Percentiles rank a stretch among this genome's conserved stretches.
phyloP scores from a whole-genome alignment of 768 basidiomycete genomes.

The Amanita rubescens region DNA sequence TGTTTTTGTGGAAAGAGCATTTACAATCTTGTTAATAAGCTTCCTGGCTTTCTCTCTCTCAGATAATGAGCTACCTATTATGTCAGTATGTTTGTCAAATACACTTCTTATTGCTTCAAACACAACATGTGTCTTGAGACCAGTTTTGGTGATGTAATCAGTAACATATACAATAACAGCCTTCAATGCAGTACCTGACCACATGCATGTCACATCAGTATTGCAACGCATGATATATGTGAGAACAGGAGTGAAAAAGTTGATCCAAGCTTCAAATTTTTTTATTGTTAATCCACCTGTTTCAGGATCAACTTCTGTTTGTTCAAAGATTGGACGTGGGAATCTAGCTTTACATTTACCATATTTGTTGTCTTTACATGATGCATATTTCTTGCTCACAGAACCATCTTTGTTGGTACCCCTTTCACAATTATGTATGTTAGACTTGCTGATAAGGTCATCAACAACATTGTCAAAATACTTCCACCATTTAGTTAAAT shows the following conservation, averaged over 20 bases:
- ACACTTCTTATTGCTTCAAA: conserved; percentile 25
- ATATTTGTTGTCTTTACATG: background rate
- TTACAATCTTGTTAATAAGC: conserved; percentile 29
- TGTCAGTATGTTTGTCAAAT: conserved; percentile 18
- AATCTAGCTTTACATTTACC: conserved; percentile 15
- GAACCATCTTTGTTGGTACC: background rate
- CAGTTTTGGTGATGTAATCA: conserved; percentile 36
- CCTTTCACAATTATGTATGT: background rate
- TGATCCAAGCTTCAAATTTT: conserved; percentile 29
- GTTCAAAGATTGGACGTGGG: no score
- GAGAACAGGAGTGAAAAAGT: conserved; percentile 23
- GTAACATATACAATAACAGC: conserved; percentile 30
- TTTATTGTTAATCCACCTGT: conserved; percentile 24
- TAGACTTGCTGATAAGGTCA: background rate
- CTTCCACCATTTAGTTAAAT: background rate
- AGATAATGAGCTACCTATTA: conserved; percentile 11
- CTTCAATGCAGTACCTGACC: conserved; percentile 31
- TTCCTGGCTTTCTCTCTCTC: conserved; percentile 18
- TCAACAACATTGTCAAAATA: background rate
- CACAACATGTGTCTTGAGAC: conserved; percentile 30
- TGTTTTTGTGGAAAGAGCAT: conserved; percentile 25
- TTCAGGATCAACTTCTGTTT: conserved; percentile 14
- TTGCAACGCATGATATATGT: conserved; percentile 31
- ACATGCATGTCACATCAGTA: conserved; percentile 22
- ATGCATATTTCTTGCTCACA: no score